Percentiles rank a stretch among this genome's conserved stretches.
phyloP scores from a whole-genome alignment of 1,284 basidiomycete species.

The Limonomyces culmigenus region DNA sequence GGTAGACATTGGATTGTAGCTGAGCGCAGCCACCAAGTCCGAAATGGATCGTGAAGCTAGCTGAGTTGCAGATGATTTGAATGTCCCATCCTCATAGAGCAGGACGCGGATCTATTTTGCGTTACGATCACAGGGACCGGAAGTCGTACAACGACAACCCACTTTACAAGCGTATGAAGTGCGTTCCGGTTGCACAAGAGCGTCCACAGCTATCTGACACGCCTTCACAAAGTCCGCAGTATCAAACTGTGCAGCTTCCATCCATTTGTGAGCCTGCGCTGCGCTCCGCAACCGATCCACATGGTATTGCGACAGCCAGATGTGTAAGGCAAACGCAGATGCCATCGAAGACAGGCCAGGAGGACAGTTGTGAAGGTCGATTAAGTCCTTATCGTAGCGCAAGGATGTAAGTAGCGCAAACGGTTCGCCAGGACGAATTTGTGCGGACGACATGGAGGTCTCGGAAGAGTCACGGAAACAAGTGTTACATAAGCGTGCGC shows the following conservation, averaged over 20 bases:
- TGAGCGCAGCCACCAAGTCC: conserved; percentile 16
- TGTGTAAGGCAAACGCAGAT: no score
- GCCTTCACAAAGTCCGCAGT: neutral
- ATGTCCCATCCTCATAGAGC: conserved; percentile 24
- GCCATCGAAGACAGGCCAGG: no score
- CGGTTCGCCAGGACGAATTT: neutral
- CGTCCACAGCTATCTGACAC: neutral
- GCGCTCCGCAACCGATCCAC: neutral
- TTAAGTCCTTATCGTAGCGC: neutral
- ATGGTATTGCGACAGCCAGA: neutral
- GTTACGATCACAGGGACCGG: neutral
- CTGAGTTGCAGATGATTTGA: conserved; percentile 25
- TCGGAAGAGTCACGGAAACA: neutral
- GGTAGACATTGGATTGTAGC: conserved; percentile 7
- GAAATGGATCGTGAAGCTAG: conserved; percentile 20
- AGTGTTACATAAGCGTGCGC: neutral
- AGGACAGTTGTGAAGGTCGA: neutral
- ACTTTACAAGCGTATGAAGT: neutral
- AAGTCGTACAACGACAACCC: neutral
- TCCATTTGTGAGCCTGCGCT: neutral
- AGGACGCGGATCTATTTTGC: conserved; percentile 38
- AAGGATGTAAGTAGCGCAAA: neutral
- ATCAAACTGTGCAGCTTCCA: neutral
- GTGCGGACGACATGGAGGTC: neutral
- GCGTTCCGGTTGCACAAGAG: neutral